Evolutionary conservation across 306 rosid species (phyloP).

Genomic region (Medicago ruthenica): DNA sequence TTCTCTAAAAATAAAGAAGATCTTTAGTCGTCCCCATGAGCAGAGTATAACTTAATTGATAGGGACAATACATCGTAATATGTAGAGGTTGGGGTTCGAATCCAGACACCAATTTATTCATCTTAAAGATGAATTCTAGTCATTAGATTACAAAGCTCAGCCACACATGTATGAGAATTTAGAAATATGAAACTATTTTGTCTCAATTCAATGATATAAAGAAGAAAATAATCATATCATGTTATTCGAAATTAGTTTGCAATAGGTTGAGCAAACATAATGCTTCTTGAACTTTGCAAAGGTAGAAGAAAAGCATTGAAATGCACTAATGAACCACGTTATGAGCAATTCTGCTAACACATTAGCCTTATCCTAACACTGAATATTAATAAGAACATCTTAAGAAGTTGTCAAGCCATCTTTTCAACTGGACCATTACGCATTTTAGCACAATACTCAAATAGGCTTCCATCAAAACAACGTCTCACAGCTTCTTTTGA

Average conservation of each 20-base stretch:
- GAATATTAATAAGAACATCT: not conserved
- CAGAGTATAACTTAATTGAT: too few relatives aligned
- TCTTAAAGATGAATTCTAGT: too few relatives aligned
- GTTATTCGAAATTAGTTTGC: not conserved
- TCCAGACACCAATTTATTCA: too few relatives aligned
- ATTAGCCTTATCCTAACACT: not conserved
- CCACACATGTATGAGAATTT: too few relatives aligned
- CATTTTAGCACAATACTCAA: constrained; percentile 71
- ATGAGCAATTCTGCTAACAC: not conserved
- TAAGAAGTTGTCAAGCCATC: constrained; percentile 44
- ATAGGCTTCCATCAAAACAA: constrained; percentile 82
- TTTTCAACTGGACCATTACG: constrained; percentile 52
- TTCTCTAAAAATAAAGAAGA: too few relatives aligned
- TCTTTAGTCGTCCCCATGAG: too few relatives aligned
- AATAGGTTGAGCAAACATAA: not conserved
- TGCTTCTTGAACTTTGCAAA: not conserved
- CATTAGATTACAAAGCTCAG: too few relatives aligned
- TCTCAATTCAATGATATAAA: not conserved
- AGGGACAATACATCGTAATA: too few relatives aligned
- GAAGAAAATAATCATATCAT: not conserved
- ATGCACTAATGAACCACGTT: not conserved
- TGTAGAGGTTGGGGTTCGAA: too few relatives aligned
- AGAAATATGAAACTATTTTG: too few relatives aligned
- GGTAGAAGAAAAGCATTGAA: not conserved
- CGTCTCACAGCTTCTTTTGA: constrained; percentile 86